Conservation (phyloP, 2,329 filamentous ascomycete species). For the Xylaria multiplex region DNA sequence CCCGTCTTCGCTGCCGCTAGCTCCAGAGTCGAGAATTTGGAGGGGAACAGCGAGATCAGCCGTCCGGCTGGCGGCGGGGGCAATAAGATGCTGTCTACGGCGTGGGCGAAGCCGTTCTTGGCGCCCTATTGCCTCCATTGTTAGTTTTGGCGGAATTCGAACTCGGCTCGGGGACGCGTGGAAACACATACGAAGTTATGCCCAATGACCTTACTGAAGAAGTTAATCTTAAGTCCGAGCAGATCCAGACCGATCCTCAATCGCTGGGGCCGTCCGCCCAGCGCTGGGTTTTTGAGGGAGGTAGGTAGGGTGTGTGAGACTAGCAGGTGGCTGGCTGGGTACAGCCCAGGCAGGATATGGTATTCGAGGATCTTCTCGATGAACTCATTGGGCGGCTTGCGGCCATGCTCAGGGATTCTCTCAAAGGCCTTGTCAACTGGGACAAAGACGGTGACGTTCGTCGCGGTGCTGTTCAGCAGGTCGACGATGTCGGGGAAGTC, state of each 20-base stretch:
- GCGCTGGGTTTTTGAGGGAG: conserved; percentile 63
- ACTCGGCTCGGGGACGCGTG: background rate
- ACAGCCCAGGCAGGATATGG: conserved; percentile 76
- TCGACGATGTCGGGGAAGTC: conserved; percentile 77
- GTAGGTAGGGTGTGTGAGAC: conserved; percentile 79
- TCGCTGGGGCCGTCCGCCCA: conserved; percentile 76
- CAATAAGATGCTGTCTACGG: conserved; percentile 76
- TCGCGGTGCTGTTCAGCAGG: conserved; percentile 76
- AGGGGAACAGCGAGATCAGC: conserved; percentile 71
- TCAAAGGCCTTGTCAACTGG: conserved; percentile 82
- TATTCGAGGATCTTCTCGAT: conserved; percentile 77
- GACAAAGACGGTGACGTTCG: conserved; percentile 84
- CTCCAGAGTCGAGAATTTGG: conserved; percentile 80
- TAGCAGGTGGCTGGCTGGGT: conserved; percentile 73
- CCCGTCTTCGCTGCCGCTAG: conserved; percentile 80
- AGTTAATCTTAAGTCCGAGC: conserved; percentile 77
- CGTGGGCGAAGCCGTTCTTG: conserved; percentile 84
- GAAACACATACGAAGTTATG: conserved; percentile 72
- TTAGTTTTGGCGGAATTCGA: conserved; percentile 13
- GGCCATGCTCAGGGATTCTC: conserved; percentile 59
- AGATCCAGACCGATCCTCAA: conserved; percentile 73
- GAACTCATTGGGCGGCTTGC: conserved; percentile 75
- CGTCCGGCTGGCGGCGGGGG: conserved; percentile 72
- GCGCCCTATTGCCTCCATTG: conserved; percentile 60
- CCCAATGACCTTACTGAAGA: conserved; percentile 75